Evolutionary conservation across 164 flowering plant species (phyloP), one percentile per base, ranked within the genome.

Genomic region (Berberis vulgaris): DNA sequence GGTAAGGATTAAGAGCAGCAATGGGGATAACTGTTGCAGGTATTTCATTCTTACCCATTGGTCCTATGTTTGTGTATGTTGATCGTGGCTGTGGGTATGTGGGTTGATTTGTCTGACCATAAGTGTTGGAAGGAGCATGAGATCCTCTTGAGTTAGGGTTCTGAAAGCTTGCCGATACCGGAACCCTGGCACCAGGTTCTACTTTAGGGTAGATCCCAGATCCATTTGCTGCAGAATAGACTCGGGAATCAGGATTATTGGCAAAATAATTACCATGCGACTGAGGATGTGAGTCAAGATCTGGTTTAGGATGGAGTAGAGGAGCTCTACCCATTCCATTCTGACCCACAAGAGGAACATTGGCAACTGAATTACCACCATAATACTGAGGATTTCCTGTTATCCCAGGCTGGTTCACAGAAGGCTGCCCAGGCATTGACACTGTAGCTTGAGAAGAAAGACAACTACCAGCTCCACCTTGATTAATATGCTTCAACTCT

Each of bases 1-100:
- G 85, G 73, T 89, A 95, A 1, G 99, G 99, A 78, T 86, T 91
- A 49, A 95, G 65, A 55, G 96, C 92, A 76, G 91, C 79, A 66
- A 95, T 91, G 7, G 98, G 99, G 53, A 95, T 75, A 67, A 86
- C 76, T 74, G 88, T 80, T 0, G 88, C 71, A 26, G 89, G 80
- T 50, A 92, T 89, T 74, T 89, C 99, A 76, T 87, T 89, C 79
- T 78, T 91, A 12, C 85, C 88, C 7, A 83, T 64, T 47, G 95
- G 96, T 26, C 95, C 98, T 73, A 91, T 83, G 69, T 89, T 89
- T 10, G 49, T 43, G 72, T 82, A 92, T 83, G 81, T 80, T 38
- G 97, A 79, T 52, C 87, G 72, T 55, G 81, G 86, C 60, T 84
- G 94, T 65, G 81, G 81, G 71, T 80, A 78, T 54, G 78, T 45